A percentile compares a stretch with the other conserved stretches of the same genome.
Conservation (phyloP, 164 flowering plant species). For the Stephania cephalantha region DNA sequence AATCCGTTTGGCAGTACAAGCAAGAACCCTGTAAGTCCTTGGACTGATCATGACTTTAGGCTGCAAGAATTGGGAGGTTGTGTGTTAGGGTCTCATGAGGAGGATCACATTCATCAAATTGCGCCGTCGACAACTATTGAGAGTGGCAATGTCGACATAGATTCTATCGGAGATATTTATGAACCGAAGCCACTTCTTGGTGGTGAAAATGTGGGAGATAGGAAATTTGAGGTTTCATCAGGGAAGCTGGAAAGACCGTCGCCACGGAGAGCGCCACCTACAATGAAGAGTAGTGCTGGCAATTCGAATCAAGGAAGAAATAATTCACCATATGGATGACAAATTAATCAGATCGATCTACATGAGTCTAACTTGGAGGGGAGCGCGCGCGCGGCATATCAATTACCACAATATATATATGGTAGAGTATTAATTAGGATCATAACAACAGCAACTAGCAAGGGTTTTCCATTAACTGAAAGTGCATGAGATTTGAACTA, state of each 20-base stretch:
- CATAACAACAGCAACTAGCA: too few species aligned
- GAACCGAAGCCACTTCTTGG: constrained; percentile 48
- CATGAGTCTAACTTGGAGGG: constrained; percentile 1
- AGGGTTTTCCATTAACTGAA: too few species aligned
- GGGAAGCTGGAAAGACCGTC: constrained; percentile 71
- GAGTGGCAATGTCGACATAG: constrained; percentile 29
- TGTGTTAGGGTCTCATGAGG: constrained; percentile 31
- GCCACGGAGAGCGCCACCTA: constrained; percentile 44
- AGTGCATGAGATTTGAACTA: background rate
- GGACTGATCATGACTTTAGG: constrained; percentile 52
- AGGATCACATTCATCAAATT: constrained; percentile 48
- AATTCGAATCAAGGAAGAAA: constrained; percentile 24
- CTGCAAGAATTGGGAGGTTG: constrained; percentile 52
- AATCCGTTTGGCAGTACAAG: constrained; percentile 32
- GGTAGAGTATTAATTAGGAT: too few species aligned
- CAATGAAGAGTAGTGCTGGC: constrained; percentile 29
- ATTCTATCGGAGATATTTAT: constrained; percentile 44
- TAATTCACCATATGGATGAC: constrained; percentile 38
- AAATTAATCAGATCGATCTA: background rate
- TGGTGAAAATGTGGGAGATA: constrained; percentile 30
- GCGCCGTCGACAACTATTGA: constrained; percentile 27
- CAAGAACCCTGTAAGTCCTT: constrained; percentile 46
- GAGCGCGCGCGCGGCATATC: background rate
- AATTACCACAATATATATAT: background rate
- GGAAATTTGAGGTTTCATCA: constrained; percentile 34